phyloP scores from a whole-genome alignment of 2,329 filamentous ascomycete species.

The Penicillium sp. region DNA sequence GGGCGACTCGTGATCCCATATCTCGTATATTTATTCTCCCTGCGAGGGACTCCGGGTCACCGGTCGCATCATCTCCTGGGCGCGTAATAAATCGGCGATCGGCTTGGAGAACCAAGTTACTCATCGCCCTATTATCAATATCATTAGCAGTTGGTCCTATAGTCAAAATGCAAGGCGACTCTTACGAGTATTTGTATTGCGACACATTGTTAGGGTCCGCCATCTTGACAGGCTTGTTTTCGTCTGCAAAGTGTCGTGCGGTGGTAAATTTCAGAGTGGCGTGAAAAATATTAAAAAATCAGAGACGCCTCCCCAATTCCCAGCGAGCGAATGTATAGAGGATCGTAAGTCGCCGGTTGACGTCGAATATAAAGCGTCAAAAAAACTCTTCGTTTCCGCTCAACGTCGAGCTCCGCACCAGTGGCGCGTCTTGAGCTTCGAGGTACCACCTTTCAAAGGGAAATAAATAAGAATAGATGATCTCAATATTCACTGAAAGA shows the following conservation, averaged over 20 bases:
- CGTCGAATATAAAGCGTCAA: background rate
- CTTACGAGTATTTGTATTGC: constrained; percentile 89
- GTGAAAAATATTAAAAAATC: background rate
- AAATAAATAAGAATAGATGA: background rate
- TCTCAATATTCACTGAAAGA: background rate
- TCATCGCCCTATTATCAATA: constrained; percentile 65
- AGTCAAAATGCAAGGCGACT: background rate
- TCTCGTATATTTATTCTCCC: constrained; percentile 89
- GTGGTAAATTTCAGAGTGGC: background rate
- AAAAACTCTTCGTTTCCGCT: constrained; percentile 13
- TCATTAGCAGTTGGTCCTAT: background rate
- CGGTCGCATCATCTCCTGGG: constrained; percentile 89
- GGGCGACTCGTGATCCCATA: constrained; percentile 82
- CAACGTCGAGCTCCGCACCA: constrained; percentile 13
- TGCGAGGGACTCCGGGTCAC: constrained; percentile 94
- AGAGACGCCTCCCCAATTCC: background rate
- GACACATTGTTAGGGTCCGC: constrained; percentile 71
- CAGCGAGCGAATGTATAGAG: background rate
- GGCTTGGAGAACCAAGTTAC: constrained; percentile 99
- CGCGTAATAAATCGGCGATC: constrained; percentile 93
- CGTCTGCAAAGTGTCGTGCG: background rate
- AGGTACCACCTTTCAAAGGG: constrained; percentile 4
- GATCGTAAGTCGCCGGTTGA: background rate
- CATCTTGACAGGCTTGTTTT: constrained; percentile 50
- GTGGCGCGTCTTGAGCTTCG: constrained; percentile 12